Evolutionary conservation across 1,284 basidiomycete species (phyloP).

Genomic region (Puccinia novopanici): DNA sequence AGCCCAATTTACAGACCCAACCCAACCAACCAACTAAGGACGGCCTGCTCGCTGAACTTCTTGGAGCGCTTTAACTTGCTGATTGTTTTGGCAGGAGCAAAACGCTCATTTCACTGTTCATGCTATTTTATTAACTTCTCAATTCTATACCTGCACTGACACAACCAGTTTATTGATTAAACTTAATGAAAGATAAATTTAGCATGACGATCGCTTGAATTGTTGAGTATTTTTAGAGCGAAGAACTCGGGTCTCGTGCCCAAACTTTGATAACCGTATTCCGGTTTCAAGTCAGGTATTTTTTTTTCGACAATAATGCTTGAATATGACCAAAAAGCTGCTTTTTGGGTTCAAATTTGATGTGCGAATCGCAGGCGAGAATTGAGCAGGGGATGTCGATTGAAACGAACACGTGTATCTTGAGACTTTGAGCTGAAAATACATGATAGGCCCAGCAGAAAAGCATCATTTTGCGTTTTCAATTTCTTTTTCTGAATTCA

Average conservation of each 20-base stretch:
- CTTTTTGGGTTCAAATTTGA: conserved; percentile 28
- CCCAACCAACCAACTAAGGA: neutral
- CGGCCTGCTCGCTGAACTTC: neutral
- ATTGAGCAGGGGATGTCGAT: conserved; percentile 24
- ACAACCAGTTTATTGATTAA: neutral
- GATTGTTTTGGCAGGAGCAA: conserved; percentile 1
- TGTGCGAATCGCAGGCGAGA: neutral
- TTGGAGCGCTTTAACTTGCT: neutral
- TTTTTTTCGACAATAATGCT: neutral
- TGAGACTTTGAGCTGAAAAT: conserved; percentile 35
- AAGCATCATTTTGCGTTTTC: neutral
- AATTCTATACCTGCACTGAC: neutral
- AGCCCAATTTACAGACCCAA: neutral
- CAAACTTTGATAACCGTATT: neutral
- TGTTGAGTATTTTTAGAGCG: neutral
- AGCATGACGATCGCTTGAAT: neutral
- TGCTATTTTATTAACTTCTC: neutral
- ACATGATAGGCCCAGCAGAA: neutral
- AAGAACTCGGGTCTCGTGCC: neutral
- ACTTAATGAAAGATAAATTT: neutral
- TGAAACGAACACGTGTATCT: conserved; percentile 36
- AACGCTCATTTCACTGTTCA: neutral
- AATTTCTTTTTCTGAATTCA: neutral
- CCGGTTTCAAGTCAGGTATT: neutral
- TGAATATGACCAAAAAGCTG: conserved; percentile 34